Percentiles rank a stretch among this genome's conserved stretches.
Evolutionary conservation across 2,329 filamentous ascomycete species (phyloP).

Genomic region (Fusarium sp.): DNA sequence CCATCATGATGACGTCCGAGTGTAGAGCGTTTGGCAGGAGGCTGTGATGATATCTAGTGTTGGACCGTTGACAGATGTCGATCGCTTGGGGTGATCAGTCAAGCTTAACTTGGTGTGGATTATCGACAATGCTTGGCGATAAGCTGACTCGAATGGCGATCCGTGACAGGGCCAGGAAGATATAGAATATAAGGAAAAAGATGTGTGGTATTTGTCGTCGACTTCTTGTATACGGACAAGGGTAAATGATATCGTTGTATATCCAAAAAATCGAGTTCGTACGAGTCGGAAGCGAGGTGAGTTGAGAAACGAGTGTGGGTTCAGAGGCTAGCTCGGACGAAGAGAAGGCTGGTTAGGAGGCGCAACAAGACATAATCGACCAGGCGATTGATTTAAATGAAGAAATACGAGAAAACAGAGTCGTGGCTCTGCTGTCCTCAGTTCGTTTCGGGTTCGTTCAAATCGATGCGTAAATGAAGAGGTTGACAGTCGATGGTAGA

Average conservation of each 20-base stretch:
- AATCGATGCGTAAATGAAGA: conserved; percentile 6
- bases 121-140: conserved; percentile 34
- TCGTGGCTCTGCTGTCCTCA: conserved; percentile 21
- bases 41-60: conserved; percentile 17
- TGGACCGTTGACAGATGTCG: conserved; percentile 33
- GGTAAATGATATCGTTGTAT: conserved; percentile 3
- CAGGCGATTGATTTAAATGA: conserved; percentile 44
- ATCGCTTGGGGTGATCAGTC: conserved; percentile 45
- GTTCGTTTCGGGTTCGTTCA: conserved; percentile 31
- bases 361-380: conserved; percentile 55
- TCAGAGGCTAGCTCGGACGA: conserved; percentile 62
- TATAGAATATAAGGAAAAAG: conserved; percentile 13
- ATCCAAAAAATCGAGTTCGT: conserved; percentile 19
- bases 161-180: conserved; percentile 20
- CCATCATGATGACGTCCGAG: conserved; percentile 40
- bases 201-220: conserved; percentile 9
- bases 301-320: conserved; percentile 58
- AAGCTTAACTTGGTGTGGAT: conserved; percentile 23
- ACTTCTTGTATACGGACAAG: conserved; percentile 10
- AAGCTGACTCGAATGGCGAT: conserved; percentile 16
- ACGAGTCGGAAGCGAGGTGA: conserved; percentile 38
- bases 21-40: conserved; percentile 10
- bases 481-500: conserved; percentile 31
- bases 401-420: conserved; percentile 37
- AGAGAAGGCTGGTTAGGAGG: conserved; percentile 49